A percentile compares a stretch with the other conserved stretches of the same genome.
Conservation (phyloP, 164 flowering plant species). For the Magnolia officinalis region DNA sequence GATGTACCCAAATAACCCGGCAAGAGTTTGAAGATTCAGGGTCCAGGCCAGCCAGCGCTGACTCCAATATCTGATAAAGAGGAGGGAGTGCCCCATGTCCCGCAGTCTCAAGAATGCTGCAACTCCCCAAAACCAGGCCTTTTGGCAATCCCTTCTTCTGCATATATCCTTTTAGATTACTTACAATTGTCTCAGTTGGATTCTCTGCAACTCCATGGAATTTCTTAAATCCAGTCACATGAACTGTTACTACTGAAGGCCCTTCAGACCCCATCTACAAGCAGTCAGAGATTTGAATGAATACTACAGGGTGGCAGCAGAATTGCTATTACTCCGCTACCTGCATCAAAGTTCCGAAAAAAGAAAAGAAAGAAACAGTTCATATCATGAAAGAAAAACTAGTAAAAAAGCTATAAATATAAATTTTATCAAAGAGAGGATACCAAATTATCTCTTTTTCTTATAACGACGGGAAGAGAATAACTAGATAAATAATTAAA, state of each 20-base stretch:
- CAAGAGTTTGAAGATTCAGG: constrained; percentile 37
- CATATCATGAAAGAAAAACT: neutral
- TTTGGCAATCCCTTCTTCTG: constrained; percentile 72
- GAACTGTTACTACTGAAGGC: constrained; percentile 23
- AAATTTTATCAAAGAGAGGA: neutral
- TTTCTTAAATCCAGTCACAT: constrained; percentile 34
- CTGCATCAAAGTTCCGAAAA: neutral
- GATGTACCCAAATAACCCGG: constrained; percentile 68
- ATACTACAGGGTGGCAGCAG: neutral
- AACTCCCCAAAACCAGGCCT: constrained; percentile 75
- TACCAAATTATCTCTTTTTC: neutral
- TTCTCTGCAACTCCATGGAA: constrained; percentile 35
- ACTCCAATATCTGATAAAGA: constrained; percentile 61
- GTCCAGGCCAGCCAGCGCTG: constrained; percentile 38
- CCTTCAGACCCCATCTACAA: constrained; percentile 34
- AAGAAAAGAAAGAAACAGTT: neutral
- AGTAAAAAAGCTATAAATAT: neutral
- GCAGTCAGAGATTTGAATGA: neutral
- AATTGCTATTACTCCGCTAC: neutral
- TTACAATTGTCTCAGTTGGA: constrained; percentile 66
- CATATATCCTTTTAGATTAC: constrained; percentile 61
- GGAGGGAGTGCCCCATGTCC: constrained; percentile 73
- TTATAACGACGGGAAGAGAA: neutral
- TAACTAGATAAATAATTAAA: too few species aligned
- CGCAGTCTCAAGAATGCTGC: constrained; percentile 82